These are phyloP conservation scores for Phytophthora cactorum DNA, from an alignment of 352 stramenopile species.

Conservation along the genomic window DNA sequence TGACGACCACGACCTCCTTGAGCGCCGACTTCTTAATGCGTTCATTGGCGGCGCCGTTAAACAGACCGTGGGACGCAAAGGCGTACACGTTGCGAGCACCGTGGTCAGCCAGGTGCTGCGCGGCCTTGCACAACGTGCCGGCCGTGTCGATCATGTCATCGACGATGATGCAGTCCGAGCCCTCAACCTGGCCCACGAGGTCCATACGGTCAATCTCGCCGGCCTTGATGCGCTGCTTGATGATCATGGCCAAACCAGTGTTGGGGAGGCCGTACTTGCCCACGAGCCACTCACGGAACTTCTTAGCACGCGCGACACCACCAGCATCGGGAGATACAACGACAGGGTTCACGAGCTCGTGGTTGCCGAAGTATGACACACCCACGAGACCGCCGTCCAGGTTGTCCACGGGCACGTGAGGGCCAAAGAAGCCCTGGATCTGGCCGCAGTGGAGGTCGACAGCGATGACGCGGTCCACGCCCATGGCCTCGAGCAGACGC, in stretches of 20 bases:
- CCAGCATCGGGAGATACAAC: conserved; percentile 99
- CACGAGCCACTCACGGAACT: conserved; percentile 99
- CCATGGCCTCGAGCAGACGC: conserved; percentile 87
- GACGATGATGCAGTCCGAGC: conserved; percentile 99
- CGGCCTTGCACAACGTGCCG: conserved; percentile 98
- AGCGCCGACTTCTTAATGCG: conserved; percentile 91
- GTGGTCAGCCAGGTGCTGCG: conserved; percentile 96
- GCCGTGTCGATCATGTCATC: conserved; percentile 99
- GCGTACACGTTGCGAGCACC: conserved; percentile 98
- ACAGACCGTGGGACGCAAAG: conserved; percentile 99
- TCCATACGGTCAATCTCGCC: conserved; percentile 99
- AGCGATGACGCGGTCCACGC: conserved; percentile 88
- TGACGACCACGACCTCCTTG: conserved; percentile 92
- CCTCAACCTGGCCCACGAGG: conserved; percentile 98
- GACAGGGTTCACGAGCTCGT: conserved; percentile 99
- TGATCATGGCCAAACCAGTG: conserved; percentile 99
- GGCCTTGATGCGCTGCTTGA: conserved; percentile 99
- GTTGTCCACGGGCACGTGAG: conserved; percentile 99
- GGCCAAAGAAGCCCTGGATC: conserved; percentile 99
- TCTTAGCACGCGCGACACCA: conserved; percentile 99
- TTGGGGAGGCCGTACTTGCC: conserved; percentile 98
- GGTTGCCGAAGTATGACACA: conserved; percentile 95
- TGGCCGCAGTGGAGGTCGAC: conserved; percentile 90
- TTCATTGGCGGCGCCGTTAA: conserved; percentile 92
- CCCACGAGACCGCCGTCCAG: conserved; percentile 95